phyloP scores from a whole-genome alignment of 225 moss, liverwort and hornwort genomes.

The Straminergon stramineum region DNA sequence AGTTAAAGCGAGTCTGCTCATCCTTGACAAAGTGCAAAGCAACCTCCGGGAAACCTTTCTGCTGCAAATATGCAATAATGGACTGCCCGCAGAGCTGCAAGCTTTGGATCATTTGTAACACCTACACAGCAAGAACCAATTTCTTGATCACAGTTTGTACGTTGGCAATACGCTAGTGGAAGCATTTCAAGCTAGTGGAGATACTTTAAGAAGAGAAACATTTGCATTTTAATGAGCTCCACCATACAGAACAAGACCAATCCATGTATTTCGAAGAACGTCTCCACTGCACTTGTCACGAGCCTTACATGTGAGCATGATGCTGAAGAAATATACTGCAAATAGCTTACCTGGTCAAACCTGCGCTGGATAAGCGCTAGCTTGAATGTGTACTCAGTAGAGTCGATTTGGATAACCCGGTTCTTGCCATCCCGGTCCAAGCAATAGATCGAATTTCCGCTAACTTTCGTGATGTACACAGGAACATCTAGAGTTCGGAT shows the following conservation, averaged over 20 bases:
- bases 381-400: conserved; percentile 94
- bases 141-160: neutral
- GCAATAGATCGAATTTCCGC: conserved; percentile 70
- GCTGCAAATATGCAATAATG: conserved; percentile 90
- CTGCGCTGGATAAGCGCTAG: conserved; percentile 80
- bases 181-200: neutral
- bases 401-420: conserved; percentile 84
- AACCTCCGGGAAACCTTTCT: conserved; percentile 92
- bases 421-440: conserved; percentile 98
- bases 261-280: neutral
- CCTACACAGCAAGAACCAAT: conserved; percentile 17
- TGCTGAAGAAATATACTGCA: neutral
- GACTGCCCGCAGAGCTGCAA: conserved; percentile 97
- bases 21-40: conserved; percentile 98
- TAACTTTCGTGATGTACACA: conserved; percentile 87
- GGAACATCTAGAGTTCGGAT: conserved; percentile 90
- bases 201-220: neutral
- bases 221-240: conserved; percentile 9
- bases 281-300: neutral
- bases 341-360: conserved; percentile 55
- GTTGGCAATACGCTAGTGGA: neutral
- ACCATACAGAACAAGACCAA: neutral
- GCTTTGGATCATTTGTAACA: conserved; percentile 84
- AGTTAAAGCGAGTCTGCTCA: conserved; percentile 91
- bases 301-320: neutral